phyloP scores from a whole-genome alignment of 192 early-diverging fungal genomes.

The Coemansia sp. region DNA sequence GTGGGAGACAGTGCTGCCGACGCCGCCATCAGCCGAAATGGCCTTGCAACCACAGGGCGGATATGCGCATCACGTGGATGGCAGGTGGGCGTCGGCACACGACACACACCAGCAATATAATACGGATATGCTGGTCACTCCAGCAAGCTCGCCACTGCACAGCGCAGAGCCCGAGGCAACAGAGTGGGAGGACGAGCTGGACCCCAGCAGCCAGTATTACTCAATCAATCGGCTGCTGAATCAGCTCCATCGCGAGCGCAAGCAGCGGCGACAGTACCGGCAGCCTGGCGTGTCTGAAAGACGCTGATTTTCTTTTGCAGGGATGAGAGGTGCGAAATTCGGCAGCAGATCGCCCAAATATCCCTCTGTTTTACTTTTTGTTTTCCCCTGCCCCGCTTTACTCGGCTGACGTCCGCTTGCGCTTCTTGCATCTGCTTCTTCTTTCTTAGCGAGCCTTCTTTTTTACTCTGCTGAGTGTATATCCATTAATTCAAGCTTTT shows the following conservation, averaged over 20 bases:
- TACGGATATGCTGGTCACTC: constrained; percentile 14
- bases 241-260: constrained; percentile 42
- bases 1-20: constrained; percentile 11
- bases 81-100: not conserved
- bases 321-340: not conserved
- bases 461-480: constrained; percentile 1
- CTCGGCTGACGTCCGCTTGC: constrained; percentile 3
- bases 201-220: constrained; percentile 44
- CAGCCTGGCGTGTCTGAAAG: not conserved
- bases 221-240: constrained; percentile 43
- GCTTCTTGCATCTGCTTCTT: constrained; percentile 2
- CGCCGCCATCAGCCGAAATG: not conserved
- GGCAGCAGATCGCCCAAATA: not conserved
- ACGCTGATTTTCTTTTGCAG: constrained; percentile 4
- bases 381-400: not conserved
- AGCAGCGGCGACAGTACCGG: constrained; percentile 7
- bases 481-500: not conserved
- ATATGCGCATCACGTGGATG: not conserved
- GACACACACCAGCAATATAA: not conserved
- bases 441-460: not conserved
- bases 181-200: constrained; percentile 16
- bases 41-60: not conserved
- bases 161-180: constrained; percentile 6
- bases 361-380: not conserved
- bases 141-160: constrained; percentile 25